Conservation (phyloP, 495 filamentous ascomycete genomes). For the Annulohypoxylon moriforme region DNA sequence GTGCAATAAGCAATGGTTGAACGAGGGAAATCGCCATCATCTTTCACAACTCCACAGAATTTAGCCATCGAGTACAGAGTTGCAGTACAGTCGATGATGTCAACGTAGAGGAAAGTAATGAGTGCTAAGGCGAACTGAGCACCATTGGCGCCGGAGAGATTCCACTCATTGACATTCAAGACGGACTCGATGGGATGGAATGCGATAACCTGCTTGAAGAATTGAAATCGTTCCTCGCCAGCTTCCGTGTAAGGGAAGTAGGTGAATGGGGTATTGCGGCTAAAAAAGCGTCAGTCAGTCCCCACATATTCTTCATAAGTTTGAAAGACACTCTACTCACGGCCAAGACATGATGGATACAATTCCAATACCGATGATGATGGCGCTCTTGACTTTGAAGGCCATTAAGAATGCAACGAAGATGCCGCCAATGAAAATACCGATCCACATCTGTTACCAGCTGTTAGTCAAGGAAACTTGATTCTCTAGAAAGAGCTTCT, state of each 20-base stretch:
- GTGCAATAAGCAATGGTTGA: constrained; percentile 53
- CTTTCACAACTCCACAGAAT: constrained; percentile 68
- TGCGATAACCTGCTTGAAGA: constrained; percentile 80
- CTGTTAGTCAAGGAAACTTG: constrained; percentile 31
- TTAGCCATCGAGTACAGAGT: constrained; percentile 84
- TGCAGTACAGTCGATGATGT: constrained; percentile 76
- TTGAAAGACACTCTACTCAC: constrained; percentile 44
- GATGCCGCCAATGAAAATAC: constrained; percentile 81
- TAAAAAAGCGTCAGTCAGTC: constrained; percentile 41
- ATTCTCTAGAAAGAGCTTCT: constrained; percentile 2
- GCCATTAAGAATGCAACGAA: constrained; percentile 82
- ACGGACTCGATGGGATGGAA: constrained; percentile 81
- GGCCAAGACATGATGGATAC: constrained; percentile 89
- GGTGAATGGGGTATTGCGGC: constrained; percentile 75
- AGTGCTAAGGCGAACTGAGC: constrained; percentile 77
- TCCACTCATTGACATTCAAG: constrained; percentile 74
- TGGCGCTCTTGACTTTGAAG: constrained; percentile 81
- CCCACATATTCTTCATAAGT: not conserved
- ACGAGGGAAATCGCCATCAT: constrained; percentile 73
- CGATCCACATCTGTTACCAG: constrained; percentile 72
- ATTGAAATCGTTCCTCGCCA: constrained; percentile 74
- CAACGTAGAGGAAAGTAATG: constrained; percentile 88
- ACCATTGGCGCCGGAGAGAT: constrained; percentile 62
- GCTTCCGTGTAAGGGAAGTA: constrained; percentile 78
- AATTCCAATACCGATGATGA: constrained; percentile 82